These are phyloP conservation scores for Sporothrix schenckii DNA, from an alignment of 2,329 filamentous ascomycete genomes.

Conservation along the genomic window DNA sequence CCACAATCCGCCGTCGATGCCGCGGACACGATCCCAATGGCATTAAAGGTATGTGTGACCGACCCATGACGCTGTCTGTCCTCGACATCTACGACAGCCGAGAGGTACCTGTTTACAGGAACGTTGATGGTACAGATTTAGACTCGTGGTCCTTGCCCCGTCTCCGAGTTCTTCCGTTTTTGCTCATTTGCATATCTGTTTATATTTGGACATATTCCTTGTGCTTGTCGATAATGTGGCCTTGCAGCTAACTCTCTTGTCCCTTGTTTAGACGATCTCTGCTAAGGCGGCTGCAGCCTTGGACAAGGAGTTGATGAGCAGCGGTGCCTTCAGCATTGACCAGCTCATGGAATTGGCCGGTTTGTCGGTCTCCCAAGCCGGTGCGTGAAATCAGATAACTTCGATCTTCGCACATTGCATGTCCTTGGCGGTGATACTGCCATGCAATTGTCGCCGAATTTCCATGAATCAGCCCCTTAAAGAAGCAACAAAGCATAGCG, in stretches of 20 bases:
- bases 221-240: background rate
- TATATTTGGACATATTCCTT: background rate
- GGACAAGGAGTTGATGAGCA: slow-evolving; percentile 91
- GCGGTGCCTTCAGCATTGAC: slow-evolving; percentile 85
- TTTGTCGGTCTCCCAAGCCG: slow-evolving; percentile 86
- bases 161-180: background rate
- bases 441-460: background rate
- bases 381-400: slow-evolving; percentile 50
- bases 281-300: slow-evolving; percentile 86
- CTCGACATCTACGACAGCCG: too few relatives aligned
- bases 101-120: background rate
- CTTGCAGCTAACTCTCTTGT: background rate
- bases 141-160: background rate
- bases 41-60: background rate
- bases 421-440: background rate
- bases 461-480: too few relatives aligned
- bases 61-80: background rate
- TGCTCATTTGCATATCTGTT: too few relatives aligned
- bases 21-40: background rate
- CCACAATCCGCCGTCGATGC: background rate
- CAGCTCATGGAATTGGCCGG: slow-evolving; percentile 97
- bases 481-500: too few relatives aligned
- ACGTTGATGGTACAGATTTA: background rate
- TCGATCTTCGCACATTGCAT: too few relatives aligned
- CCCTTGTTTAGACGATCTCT: slow-evolving; percentile 69